phyloP scores from a whole-genome alignment of 208 protist species.

The Trypanosoma lewisi region DNA sequence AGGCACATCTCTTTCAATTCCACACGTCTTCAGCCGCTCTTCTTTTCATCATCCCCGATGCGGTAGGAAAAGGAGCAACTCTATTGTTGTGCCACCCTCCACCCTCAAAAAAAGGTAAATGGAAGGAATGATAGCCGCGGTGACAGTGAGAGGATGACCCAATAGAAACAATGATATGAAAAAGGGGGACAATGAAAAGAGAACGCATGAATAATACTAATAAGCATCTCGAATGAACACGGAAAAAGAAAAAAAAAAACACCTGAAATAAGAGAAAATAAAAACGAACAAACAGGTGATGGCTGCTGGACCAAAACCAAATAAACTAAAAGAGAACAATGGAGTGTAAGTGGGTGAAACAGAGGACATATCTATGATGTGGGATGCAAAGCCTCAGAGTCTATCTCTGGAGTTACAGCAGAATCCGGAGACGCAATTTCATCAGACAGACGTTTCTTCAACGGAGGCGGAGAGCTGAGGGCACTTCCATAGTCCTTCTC shows the following conservation, averaged over 20 bases:
- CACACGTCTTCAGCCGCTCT: neutral
- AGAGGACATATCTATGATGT: neutral
- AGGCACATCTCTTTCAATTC: neutral
- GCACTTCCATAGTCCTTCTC: slow-evolving; percentile 30
- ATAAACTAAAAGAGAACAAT: neutral
- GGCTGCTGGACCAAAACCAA: neutral
- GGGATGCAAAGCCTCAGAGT: neutral
- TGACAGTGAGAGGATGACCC: neutral
- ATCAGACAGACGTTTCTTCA: slow-evolving; percentile 8
- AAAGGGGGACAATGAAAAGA: too few relatives aligned
- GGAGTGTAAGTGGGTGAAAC: neutral
- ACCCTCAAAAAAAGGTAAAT: neutral
- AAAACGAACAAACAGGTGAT: too few relatives aligned
- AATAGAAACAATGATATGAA: too few relatives aligned
- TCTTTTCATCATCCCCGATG: neutral
- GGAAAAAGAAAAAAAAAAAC: too few relatives aligned
- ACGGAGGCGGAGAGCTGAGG: slow-evolving; percentile 20
- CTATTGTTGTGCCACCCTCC: too few relatives aligned
- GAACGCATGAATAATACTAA: too few relatives aligned
- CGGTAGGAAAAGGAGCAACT: slow-evolving; percentile 4
- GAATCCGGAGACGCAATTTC: neutral
- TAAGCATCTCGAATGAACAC: too few relatives aligned
- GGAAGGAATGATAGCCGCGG: neutral
- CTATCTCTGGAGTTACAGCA: neutral
- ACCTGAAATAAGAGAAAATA: too few relatives aligned